Conservation (phyloP, 495 filamentous ascomycete genomes). For the Trichoderma reesei region DNA sequence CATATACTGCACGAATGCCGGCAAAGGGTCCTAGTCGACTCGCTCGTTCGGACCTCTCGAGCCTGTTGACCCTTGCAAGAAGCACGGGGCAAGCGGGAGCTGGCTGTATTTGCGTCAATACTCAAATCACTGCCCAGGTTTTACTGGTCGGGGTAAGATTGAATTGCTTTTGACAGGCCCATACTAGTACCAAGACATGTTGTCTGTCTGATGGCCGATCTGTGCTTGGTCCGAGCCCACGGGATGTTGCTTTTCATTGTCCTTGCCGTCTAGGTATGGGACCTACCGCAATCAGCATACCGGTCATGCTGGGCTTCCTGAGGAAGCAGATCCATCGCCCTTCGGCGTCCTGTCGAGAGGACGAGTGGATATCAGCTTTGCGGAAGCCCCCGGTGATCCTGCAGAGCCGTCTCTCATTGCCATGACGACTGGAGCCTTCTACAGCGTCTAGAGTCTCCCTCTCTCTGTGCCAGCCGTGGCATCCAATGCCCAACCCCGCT, state of each 20-base stretch:
- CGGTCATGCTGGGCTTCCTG: neutral
- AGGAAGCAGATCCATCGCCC: too few species aligned
- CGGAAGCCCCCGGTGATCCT: too few species aligned
- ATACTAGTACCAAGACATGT: neutral
- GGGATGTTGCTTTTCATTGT: neutral
- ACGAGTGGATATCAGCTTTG: too few species aligned
- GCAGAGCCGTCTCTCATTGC: too few species aligned
- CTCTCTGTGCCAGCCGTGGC: too few species aligned
- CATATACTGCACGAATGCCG: neutral
- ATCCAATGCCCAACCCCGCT: too few species aligned
- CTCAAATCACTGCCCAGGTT: neutral
- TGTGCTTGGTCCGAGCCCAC: neutral
- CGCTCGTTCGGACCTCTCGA: neutral
- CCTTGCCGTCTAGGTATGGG: neutral
- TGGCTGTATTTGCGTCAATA: neutral
- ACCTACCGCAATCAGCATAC: neutral
- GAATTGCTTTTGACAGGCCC: neutral
- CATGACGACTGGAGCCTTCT: too few species aligned
- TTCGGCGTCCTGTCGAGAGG: too few species aligned
- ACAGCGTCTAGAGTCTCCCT: too few species aligned
- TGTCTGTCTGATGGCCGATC: slow-evolving; percentile 4
- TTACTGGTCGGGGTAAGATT: neutral
- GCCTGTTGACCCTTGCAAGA: neutral
- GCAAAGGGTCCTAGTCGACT: neutral
- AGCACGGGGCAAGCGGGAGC: neutral